Evolutionary conservation across 306 rosid genomes (phyloP).

Genomic region (Citrullus mucosospermus): DNA sequence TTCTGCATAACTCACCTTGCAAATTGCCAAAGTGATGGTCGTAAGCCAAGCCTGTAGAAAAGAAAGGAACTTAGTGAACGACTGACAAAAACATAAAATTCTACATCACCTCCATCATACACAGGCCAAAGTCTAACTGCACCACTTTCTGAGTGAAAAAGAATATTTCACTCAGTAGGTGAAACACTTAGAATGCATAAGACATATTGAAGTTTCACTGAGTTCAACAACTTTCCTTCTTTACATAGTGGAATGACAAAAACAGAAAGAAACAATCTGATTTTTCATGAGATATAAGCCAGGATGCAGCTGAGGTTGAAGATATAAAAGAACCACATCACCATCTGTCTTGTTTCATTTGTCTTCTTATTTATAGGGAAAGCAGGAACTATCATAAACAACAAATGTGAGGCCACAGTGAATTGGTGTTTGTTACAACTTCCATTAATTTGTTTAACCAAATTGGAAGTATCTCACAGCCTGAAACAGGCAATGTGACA

Average conservation of each 20-base stretch:
- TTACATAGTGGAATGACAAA: not conserved
- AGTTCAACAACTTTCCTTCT: not conserved
- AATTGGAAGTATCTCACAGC: not conserved
- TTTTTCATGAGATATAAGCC: not conserved
- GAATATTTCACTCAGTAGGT: not conserved
- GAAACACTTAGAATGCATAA: not conserved
- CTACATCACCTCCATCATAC: not conserved
- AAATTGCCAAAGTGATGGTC: constrained; percentile 65
- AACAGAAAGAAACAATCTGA: not conserved
- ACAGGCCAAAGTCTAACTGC: not conserved
- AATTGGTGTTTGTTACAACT: not conserved
- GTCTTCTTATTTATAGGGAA: not conserved
- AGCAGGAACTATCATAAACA: not conserved
- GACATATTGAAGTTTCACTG: not conserved
- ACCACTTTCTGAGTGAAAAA: not conserved
- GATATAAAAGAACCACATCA: not conserved
- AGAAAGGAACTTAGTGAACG: not conserved
- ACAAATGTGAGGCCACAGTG: not conserved
- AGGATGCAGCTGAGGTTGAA: not conserved
- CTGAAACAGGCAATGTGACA: not conserved
- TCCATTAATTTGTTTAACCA: not conserved
- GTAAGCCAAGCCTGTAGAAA: constrained; percentile 76
- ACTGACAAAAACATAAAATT: not conserved
- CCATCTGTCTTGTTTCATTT: not conserved
- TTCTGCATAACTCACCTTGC: constrained; percentile 51